Conservation (phyloP, 2,329 filamentous ascomycete species). For the Fusarium mangiferae region DNA sequence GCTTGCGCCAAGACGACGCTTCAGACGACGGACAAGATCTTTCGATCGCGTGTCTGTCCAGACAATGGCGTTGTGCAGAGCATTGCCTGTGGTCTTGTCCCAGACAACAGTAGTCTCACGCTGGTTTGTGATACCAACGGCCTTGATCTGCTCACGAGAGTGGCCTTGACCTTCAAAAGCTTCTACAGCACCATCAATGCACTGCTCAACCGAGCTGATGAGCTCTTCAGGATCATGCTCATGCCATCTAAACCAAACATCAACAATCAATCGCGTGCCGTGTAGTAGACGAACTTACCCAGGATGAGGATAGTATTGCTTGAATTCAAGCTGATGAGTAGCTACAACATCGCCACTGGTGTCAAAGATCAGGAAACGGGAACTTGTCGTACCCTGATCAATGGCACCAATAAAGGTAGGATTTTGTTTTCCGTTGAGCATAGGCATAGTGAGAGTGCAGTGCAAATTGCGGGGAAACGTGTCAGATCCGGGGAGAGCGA, state of each 20-base stretch:
- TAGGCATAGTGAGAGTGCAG: conserved; percentile 46
- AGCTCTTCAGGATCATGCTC: conserved; percentile 85
- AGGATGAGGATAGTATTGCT: conserved; percentile 77
- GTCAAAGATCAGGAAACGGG: conserved; percentile 83
- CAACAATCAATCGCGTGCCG: neutral
- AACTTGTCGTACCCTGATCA: conserved; percentile 82
- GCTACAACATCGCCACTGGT: conserved; percentile 74
- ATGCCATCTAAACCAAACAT: conserved; percentile 71
- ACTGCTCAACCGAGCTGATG: conserved; percentile 75
- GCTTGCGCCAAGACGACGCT: conserved; percentile 71
- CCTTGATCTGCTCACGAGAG: conserved; percentile 73
- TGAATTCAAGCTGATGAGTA: conserved; percentile 80
- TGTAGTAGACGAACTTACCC: conserved; percentile 62
- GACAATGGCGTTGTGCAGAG: conserved; percentile 83
- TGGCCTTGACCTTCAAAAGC: conserved; percentile 76
- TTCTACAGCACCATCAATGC: conserved; percentile 78
- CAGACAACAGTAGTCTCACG: conserved; percentile 84
- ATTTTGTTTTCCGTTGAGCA: conserved; percentile 40
- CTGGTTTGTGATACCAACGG: conserved; percentile 85
- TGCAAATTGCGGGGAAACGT: conserved; percentile 24
- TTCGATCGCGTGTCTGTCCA: conserved; percentile 87
- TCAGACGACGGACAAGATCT: conserved; percentile 77
- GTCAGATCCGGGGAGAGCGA: conserved; percentile 13
- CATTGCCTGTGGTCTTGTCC: conserved; percentile 80
- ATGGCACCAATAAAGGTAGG: conserved; percentile 76